These are phyloP conservation scores for Rosa persica DNA, from an alignment of 306 rosid species.

Conservation along the genomic window DNA sequence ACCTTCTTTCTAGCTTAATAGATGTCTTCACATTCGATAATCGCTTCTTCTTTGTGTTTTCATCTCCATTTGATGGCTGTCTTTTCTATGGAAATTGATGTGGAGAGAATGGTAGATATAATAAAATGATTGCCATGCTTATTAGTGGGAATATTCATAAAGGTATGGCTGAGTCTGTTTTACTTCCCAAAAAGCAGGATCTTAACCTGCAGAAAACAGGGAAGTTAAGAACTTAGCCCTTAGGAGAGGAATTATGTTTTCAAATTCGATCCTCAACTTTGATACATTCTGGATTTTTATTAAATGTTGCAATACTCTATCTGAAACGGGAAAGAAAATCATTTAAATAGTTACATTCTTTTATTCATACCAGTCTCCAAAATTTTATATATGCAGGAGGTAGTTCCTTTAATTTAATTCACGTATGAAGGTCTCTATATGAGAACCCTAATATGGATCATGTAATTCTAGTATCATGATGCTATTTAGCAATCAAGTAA, in stretches of 20 bases:
- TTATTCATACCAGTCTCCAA: background rate
- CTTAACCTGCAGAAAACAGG: background rate
- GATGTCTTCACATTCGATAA: background rate
- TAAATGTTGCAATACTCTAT: background rate
- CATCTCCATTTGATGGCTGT: background rate
- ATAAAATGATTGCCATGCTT: background rate
- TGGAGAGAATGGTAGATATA: background rate
- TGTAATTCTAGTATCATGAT: background rate
- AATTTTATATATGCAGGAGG: background rate
- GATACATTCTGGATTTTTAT: too few species aligned
- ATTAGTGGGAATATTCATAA: background rate
- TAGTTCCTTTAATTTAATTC: too few species aligned
- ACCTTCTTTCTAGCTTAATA: conserved; percentile 23
- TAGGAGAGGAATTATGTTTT: background rate
- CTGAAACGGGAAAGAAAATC: too few species aligned
- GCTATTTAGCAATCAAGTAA: background rate
- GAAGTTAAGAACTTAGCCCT: background rate
- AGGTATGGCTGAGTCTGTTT: background rate
- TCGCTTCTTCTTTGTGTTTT: background rate
- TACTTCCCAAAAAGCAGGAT: background rate
- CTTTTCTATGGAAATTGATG: background rate
- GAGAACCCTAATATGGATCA: background rate
- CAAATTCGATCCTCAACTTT: background rate
- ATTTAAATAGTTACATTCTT: too few species aligned
- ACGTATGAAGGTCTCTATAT: background rate